Conservation (phyloP, 1,139 yeast species). For the Hemisphaericaspora subhashii region DNA sequence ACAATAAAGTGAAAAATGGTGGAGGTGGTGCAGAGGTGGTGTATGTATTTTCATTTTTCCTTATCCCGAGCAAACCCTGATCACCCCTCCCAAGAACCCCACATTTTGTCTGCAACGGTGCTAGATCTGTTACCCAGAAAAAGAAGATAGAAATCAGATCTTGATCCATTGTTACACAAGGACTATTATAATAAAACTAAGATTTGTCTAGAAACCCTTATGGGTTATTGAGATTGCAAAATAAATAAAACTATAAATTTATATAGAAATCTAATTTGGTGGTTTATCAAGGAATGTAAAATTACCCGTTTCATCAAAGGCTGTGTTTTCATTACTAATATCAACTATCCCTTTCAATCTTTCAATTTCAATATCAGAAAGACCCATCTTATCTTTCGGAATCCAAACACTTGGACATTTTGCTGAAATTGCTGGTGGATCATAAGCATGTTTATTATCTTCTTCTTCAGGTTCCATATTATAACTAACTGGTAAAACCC, state of each 20-base stretch:
- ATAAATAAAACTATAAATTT: neutral
- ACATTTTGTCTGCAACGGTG: too few relatives aligned
- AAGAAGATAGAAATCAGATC: too few relatives aligned
- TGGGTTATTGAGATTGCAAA: too few relatives aligned
- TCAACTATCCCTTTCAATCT: constrained; percentile 43
- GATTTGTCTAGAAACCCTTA: too few relatives aligned
- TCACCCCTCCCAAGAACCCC: too few relatives aligned
- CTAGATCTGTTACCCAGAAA: too few relatives aligned
- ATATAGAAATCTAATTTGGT: constrained; percentile 33
- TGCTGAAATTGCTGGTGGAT: constrained; percentile 69
- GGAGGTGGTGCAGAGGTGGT: too few relatives aligned
- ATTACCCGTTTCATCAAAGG: constrained; percentile 58
- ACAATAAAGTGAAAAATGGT: too few relatives aligned
- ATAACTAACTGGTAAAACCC: constrained; percentile 53
- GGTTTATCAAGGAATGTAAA: constrained; percentile 57
- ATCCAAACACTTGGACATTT: constrained; percentile 80
- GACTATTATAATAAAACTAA: too few relatives aligned
- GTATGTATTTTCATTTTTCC: too few relatives aligned
- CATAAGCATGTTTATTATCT: constrained; percentile 51
- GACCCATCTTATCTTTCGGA: constrained; percentile 82
- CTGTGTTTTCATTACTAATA: constrained; percentile 68
- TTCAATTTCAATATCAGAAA: constrained; percentile 60
- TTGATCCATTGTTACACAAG: too few relatives aligned
- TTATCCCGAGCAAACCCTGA: too few relatives aligned
- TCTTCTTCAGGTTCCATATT: constrained; percentile 28